Evolutionary conservation across 202 grass and related monocot species (phyloP), one percentile per base, ranked within the genome.

Genomic region (Musa balbisiana): DNA sequence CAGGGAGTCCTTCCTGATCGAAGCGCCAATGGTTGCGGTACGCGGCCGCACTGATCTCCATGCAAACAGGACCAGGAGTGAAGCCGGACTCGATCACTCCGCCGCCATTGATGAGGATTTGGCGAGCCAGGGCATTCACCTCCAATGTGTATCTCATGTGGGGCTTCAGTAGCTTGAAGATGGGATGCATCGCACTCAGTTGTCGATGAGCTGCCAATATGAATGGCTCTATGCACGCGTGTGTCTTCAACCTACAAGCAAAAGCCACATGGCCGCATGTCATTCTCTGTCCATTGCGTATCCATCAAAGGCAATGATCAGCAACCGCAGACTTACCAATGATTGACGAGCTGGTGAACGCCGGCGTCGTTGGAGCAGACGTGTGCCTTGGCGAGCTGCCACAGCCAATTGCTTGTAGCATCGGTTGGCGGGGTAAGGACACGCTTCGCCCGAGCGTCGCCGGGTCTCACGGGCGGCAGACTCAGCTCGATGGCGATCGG

Each of bases 121-220:
- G 75, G 43, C 75, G 75, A 53, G 75, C 75, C 21, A 77, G 5
- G n/a, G 60, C 75, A 21, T 77, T 77, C 29, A 77, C 49, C 62
- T 53, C 60, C 6, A 77, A 50, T 23, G 75, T 77, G 75, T 77
- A 77, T 49, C 75, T 49, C 75, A 77, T 77, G 75, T 77, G 75
- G 43, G 75, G 75, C 21, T 77, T 77, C 49, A 77, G 49, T 20
- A 77, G 60, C 62, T 77, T 77, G 75, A 63, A 66, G 75, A 77
- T 66, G 10, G 75, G 75, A 51, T 77, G 75, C 75, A 77, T 77
- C 43, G 20, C 75, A 11, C 75, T 77, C 8, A 77, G 43, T 1
- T 77, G 75, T 11, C 75, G 75, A 26, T 77, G 43, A 8, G 75
- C 75, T 2, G 75, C 62, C 49, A 77, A 10, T 64, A 77, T 77